Evolutionary conservation across 257 asterid genomes (phyloP), one percentile per base, ranked within the genome.

Genomic region (Dorcoceras hygrometricum): DNA sequence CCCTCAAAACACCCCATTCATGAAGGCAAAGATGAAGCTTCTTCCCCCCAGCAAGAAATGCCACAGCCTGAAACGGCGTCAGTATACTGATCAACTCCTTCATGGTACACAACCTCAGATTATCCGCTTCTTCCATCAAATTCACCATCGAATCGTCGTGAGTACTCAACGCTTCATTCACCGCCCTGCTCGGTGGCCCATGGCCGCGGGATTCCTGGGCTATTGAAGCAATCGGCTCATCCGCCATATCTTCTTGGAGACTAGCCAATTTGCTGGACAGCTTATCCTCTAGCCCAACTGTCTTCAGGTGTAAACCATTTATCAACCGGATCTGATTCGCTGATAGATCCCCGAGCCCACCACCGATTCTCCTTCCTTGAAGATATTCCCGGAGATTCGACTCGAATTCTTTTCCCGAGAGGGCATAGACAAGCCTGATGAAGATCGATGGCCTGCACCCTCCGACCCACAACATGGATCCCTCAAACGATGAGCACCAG

Each of bases 401-500:
- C 20, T 31, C 61, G 4, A 78, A 48, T n/a, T 73, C 76, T 34
- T 23, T 48, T 1, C 82, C 80, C 0, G 67, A 60, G 0, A 78
- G 70, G 4, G 75, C 72, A 0, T 76, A 81, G 34, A 78, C 26
- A 4, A 76, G 66, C 23, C 79, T 69, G 5, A 79, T 65, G n/a
- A 64, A 82, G 4, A 77, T 71, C 16, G 84, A 76, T 0, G 87
- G 82, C 51, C 84, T 60, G 68, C 87, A 82, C 5, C 84, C 84
- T 0, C 82, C 84, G 3, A 74, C 70, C 84, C 84, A 82, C 3
- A 79, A 3, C 63, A 70, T 64, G 3, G 84, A 76, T 9, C 75
- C 77, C 55, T 79, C 87, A 0, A 76, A 58, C 0, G 82, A 70
- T 8, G 76, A 63, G 67, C 87, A 75, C 87, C 87, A 79, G 4